These are phyloP conservation scores for Myxozyma nipponensis DNA, from an alignment of 805 yeast species.

Conservation along the genomic window DNA sequence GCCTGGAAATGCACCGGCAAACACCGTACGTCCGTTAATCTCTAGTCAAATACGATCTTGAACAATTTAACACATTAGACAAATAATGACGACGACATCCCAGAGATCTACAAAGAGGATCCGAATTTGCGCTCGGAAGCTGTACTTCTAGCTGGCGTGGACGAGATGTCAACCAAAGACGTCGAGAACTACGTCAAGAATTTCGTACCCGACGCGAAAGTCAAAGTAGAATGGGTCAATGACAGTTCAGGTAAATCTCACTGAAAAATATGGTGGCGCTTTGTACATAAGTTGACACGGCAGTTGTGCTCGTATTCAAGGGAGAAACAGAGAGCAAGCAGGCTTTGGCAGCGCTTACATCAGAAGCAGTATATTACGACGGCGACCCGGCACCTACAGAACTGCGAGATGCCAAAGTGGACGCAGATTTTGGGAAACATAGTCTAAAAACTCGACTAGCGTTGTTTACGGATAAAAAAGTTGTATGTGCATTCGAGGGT, in stretches of 20 bases:
- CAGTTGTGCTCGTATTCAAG: constrained; percentile 47
- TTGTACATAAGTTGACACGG: neutral
- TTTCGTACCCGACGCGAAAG: constrained; percentile 40
- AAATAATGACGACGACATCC: neutral
- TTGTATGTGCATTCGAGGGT: constrained; percentile 8
- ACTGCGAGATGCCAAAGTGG: constrained; percentile 35
- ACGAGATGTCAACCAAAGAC: constrained; percentile 54
- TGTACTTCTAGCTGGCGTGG: constrained; percentile 53
- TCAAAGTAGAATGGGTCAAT: constrained; percentile 54
- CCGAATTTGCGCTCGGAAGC: constrained; percentile 43
- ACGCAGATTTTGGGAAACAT: constrained; percentile 30
- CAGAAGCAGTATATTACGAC: constrained; percentile 30
- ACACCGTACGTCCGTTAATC: neutral
- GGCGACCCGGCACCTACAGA: constrained; percentile 19
- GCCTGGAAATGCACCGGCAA: neutral
- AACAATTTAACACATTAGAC: neutral
- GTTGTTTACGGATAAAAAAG: constrained; percentile 17
- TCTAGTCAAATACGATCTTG: neutral
- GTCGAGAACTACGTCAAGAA: constrained; percentile 51
- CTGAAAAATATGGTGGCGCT: neutral
- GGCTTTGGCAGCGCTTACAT: constrained; percentile 28
- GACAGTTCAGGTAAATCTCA: constrained; percentile 46
- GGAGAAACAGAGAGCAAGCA: constrained; percentile 28
- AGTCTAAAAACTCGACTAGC: constrained; percentile 15
- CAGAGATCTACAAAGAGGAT: neutral